Evolutionary conservation across 2,329 filamentous ascomycete genomes (phyloP).

Genomic region (Colletotrichum zoysiae): DNA sequence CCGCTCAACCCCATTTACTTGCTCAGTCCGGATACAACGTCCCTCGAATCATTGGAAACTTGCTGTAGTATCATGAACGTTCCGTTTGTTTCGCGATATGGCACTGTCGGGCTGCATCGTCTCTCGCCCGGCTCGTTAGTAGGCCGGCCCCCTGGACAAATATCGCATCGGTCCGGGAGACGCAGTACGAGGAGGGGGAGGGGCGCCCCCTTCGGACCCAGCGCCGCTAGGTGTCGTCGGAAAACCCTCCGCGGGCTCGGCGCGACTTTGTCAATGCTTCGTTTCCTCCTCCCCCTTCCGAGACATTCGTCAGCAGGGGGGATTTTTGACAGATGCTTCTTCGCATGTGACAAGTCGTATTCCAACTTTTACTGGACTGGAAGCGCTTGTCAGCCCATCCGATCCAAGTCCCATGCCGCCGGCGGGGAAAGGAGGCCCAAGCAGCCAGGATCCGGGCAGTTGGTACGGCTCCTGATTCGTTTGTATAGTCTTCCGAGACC

Average conservation of each 20-base stretch:
- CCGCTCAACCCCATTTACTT: slow-evolving; percentile 17
- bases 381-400: slow-evolving; percentile 8
- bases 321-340: neutral
- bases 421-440: slow-evolving; percentile 2
- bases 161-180: slow-evolving; percentile 18
- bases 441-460: neutral
- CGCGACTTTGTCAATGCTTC: neutral
- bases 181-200: neutral
- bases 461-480: slow-evolving; percentile 15
- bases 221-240: neutral
- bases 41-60: neutral
- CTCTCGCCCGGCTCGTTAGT: neutral
- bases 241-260: neutral
- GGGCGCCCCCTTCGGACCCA: neutral
- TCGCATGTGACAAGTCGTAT: neutral
- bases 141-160: neutral
- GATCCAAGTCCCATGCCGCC: neutral
- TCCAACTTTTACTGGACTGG: neutral
- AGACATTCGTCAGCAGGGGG: neutral
- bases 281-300: neutral
- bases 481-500: slow-evolving; percentile 1
- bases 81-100: neutral
- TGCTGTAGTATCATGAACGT: neutral
- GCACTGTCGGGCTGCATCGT: neutral
- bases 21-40: slow-evolving; percentile 19